Conservation (phyloP, 345 rosid species). For the Murraya koenigii region DNA sequence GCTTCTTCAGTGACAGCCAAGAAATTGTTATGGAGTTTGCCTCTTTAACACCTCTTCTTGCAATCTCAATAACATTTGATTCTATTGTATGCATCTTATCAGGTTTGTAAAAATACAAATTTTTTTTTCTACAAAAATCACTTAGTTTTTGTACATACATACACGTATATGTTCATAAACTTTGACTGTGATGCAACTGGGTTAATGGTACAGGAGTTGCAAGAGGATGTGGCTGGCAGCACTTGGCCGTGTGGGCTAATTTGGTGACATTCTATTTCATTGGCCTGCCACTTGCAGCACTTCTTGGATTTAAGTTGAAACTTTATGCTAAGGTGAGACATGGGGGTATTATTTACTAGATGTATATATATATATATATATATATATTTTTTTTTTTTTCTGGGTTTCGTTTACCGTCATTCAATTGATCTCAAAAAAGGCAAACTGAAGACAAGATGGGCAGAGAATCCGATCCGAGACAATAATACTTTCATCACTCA, state of each 20-base stretch:
- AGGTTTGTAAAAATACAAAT: background rate
- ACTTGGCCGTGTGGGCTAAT: slow-evolving; percentile 44
- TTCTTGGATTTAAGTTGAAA: slow-evolving; percentile 54
- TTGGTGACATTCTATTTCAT: slow-evolving; percentile 46
- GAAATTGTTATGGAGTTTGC: slow-evolving; percentile 41
- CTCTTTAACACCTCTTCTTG: slow-evolving; percentile 54
- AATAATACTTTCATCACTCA: too few species aligned
- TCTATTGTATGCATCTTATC: slow-evolving; percentile 50
- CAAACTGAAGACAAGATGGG: too few species aligned
- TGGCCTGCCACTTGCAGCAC: slow-evolving; percentile 45
- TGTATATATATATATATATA: too few species aligned
- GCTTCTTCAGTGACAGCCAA: slow-evolving; percentile 47
- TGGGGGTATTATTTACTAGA: too few species aligned
- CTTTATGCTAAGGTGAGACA: slow-evolving; percentile 46
- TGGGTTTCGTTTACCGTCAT: too few species aligned
- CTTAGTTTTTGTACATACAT: background rate
- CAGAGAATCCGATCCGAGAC: too few species aligned
- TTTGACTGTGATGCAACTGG: background rate
- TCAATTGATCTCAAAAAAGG: too few species aligned
- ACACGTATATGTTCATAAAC: too few species aligned
- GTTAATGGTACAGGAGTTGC: slow-evolving; percentile 48
- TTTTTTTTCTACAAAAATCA: background rate
- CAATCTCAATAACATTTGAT: slow-evolving; percentile 50
- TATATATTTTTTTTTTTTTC: too few species aligned
- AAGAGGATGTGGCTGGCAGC: slow-evolving; percentile 79